These are phyloP conservation scores for Leavenworthia alabamica DNA, from an alignment of 345 rosid species.

Conservation along the genomic window DNA sequence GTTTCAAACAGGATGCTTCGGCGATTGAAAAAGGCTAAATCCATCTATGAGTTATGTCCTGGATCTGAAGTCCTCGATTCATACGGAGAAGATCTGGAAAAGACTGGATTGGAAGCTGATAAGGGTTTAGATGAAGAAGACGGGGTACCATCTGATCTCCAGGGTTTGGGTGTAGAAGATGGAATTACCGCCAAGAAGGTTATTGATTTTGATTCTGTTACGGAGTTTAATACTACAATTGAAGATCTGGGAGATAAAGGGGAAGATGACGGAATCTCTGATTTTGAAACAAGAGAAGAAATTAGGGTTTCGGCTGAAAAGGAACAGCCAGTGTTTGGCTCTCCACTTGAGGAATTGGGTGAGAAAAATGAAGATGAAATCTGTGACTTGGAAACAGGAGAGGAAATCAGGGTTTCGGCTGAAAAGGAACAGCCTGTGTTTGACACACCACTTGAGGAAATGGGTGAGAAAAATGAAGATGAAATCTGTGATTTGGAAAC, in stretches of 20 bases:
- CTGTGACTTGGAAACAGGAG: too few relatives aligned
- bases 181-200: constrained; percentile 33
- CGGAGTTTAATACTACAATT: constrained; percentile 33
- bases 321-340: too few relatives aligned
- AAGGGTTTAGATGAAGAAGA: constrained; percentile 29
- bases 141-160: constrained; percentile 29
- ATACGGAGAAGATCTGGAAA: constrained; percentile 20
- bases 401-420: too few relatives aligned
- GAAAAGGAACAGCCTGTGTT: too few relatives aligned
- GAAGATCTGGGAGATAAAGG: constrained; percentile 32
- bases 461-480: constrained; percentile 22
- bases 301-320: too few relatives aligned
- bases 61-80: constrained; percentile 15
- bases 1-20: constrained; percentile 48
- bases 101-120: constrained; percentile 13
- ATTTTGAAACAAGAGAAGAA: too few relatives aligned
- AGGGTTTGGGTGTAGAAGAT: constrained; percentile 25
- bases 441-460: too few relatives aligned
- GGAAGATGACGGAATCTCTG: too few relatives aligned
- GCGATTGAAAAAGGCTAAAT: constrained; percentile 54
- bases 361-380: too few relatives aligned
- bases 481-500: constrained; percentile 25
- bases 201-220: constrained; percentile 40
- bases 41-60: constrained; percentile 16
- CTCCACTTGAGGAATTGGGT: too few relatives aligned